Base-by-base conservation (phyloP, 345 rosid genomes). In the Populus deltoides region DNA sequence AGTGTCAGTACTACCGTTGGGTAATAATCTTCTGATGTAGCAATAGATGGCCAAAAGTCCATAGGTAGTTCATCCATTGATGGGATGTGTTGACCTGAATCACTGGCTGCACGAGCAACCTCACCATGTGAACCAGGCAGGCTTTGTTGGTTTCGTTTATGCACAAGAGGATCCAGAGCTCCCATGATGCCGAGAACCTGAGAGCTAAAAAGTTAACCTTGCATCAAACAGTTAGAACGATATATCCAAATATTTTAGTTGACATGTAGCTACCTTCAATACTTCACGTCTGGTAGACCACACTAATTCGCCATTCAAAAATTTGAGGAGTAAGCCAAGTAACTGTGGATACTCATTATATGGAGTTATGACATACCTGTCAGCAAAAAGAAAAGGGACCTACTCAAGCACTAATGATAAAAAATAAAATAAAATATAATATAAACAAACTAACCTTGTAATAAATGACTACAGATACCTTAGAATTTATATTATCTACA, bases 131-230 rank as follows among this genome's bases (percentile, higher is more conserved):
- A 85, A 71, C 95, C 97, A 71, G 94, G 87, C 80, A 90, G 77
- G 73, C 81, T 86, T 78, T 85, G 94, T 79, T 96, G 99, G 86
- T 94, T 96, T 79, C 90, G 87, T 85, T 96, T 96, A 82, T 94
- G 97, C 24, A 79, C 89, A 87, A 92, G 97, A 63, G 99, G 99
- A 92, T 96, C 99, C 81, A 96, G 83, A 82, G 99, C 99, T 74
- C 97, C 99, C 95, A 96, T 92, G 78, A 96, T 96, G 75, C 99
- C 99, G 76, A 96, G 97, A 66, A 96, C 99, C 99, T 96, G 89
- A 79, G 25, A 78, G 72, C 73, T 57, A 78, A 55, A 78, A 59
- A 47, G 70, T 51, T 73, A n/a, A 63, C 81, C 73, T 79, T 78
- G 81, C 80, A 82, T 77, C 74, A 79, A 79, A 63, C 66, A 66